Base-by-base conservation (phyloP, 202 grass and related monocot genomes). In the Dendrocalamus latiflorus region DNA sequence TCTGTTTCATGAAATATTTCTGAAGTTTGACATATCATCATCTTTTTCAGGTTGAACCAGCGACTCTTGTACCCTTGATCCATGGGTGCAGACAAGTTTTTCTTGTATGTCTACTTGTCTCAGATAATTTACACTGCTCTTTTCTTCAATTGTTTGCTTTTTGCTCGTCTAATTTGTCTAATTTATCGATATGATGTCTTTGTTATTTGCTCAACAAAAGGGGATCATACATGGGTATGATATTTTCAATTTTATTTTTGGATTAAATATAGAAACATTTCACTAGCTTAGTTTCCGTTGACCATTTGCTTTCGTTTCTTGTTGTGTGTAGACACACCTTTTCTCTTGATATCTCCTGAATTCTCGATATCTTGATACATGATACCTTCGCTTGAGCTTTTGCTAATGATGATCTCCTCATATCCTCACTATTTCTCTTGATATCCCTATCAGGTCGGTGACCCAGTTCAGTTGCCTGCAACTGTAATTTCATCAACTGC, bases 51-150 rank as follows among this genome's bases (percentile, higher is more conserved):
- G 87, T 98, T 28, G 95, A 98, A 82, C 95, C 92, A 66, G 90
- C 92, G 62, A 97, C 89, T 50, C 89, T 98, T 85, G 75, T 98
- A 57, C 95, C 92, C 51, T 80, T 98, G 87, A 81, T 85, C 57
- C 95, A 95, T 88, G 95, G 95, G 58, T 97, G 92, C 84, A 86
- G 72, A 91, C 95, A 95, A 98, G 87, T 98, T 80, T 98, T 95
- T 87, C 91, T 98, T 79, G 95, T 98, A 95, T 76, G 86, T 69
- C 64, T 26, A 56, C 38, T 44, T 76, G 8, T 75, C 59, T 39
- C 61, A 57, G 61, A 76, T 57, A 53, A 34, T 37, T 37, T 68
- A 70, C 37, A 58, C 47, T 45, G 17, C 22, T 42, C 16, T 62
- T 44, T 22, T 36, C 30, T 57, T 78, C 26, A 50, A 68, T 37